These are phyloP conservation scores for Entomortierella parvispora DNA, from an alignment of 192 early-diverging fungal genomes.

Conservation along the genomic window DNA sequence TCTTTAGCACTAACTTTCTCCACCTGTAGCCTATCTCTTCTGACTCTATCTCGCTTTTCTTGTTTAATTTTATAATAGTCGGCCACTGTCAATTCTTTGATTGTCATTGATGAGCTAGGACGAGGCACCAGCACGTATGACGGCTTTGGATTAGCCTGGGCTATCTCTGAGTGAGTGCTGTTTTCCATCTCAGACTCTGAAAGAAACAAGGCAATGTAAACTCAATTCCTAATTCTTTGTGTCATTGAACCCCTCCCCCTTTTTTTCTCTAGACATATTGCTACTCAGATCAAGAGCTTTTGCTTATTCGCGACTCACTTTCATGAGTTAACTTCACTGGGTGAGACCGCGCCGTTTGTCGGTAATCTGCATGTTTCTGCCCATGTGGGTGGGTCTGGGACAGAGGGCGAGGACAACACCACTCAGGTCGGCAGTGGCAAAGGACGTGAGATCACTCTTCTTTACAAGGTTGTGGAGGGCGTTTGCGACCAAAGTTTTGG, in stretches of 20 bases:
- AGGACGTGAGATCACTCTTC: conserved; percentile 78
- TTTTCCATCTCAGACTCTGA: not conserved
- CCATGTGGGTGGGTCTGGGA: conserved; percentile 43
- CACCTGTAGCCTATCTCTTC: not conserved
- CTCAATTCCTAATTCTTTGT: not conserved
- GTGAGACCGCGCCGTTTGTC: conserved; percentile 74
- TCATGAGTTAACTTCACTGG: conserved; percentile 92
- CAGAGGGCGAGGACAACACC: not conserved
- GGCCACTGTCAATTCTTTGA: conserved; percentile 83
- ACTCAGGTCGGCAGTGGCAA: conserved; percentile 30
- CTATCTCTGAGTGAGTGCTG: conserved; percentile 86
- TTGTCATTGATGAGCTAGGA: conserved; percentile 96
- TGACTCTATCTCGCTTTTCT: not conserved
- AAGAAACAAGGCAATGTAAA: not conserved
- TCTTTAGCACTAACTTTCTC: too few relatives aligned
- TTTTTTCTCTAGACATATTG: conserved; percentile 70
- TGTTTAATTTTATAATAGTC: conserved; percentile 55
- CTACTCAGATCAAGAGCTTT: conserved; percentile 72
- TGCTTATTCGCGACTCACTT: conserved; percentile 98
- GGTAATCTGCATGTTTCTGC: conserved; percentile 93
- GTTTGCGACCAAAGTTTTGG: conserved; percentile 98
- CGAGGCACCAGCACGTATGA: conserved; percentile 98
- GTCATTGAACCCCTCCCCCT: not conserved
- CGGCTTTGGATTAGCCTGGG: conserved; percentile 98
- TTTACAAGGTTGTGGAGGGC: conserved; percentile 92